These are phyloP conservation scores for Phytophthora syringae DNA, from an alignment of 352 stramenopile species.

Conservation along the genomic window DNA sequence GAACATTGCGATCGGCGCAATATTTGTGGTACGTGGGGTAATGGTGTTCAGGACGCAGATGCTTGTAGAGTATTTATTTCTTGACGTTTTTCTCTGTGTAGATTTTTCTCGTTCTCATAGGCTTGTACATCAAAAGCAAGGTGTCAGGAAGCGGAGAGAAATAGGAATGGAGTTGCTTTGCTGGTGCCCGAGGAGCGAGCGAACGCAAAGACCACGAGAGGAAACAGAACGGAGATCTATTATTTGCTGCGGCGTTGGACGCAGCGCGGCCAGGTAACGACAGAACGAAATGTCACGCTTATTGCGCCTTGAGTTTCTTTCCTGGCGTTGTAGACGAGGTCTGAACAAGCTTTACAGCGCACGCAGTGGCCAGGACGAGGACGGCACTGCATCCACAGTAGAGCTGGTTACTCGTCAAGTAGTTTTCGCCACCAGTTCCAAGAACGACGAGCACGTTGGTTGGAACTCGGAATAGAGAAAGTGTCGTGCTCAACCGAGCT, in stretches of 20 bases:
- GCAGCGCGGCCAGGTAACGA: conserved; percentile 20
- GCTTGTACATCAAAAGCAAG: conserved; percentile 66
- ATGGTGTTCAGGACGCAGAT: background rate
- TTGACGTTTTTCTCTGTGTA: too few species aligned
- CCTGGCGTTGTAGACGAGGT: conserved; percentile 18
- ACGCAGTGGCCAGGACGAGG: conserved; percentile 44
- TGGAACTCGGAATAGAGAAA: conserved; percentile 62
- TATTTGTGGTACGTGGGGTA: conserved; percentile 62
- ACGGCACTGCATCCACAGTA: conserved; percentile 49
- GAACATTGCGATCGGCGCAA: conserved; percentile 78
- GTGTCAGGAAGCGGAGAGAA: conserved; percentile 35
- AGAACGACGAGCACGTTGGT: conserved; percentile 73
- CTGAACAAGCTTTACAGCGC: conserved; percentile 32
- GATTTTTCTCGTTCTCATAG: conserved; percentile 56
- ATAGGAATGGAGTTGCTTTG: conserved; percentile 32
- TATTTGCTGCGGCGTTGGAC: conserved; percentile 28
- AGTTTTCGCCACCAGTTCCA: conserved; percentile 49
- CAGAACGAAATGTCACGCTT: conserved; percentile 30
- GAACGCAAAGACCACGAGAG: conserved; percentile 8
- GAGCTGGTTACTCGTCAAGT: conserved; percentile 40
- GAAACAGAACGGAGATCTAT: conserved; percentile 32
- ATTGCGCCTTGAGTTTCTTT: conserved; percentile 37
- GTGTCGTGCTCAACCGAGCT: conserved; percentile 48
- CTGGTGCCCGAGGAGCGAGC: conserved; percentile 10
- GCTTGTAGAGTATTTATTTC: conserved; percentile 7